phyloP scores from a whole-genome alignment of 2,329 filamentous ascomycete species.

The Exophiala spinifera region DNA sequence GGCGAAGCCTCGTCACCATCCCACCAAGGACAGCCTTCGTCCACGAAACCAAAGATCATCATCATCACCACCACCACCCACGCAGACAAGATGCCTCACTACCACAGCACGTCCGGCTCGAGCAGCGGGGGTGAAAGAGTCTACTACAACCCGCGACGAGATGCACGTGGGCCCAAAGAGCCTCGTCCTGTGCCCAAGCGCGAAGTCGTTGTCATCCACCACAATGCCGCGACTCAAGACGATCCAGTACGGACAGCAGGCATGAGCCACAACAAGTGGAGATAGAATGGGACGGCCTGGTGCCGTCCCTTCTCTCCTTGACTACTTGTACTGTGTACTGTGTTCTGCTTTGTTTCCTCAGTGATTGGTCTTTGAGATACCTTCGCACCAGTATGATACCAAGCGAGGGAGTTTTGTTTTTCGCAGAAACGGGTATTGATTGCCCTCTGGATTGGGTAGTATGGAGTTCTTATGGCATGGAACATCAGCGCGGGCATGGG shows the following conservation, averaged over 20 bases:
- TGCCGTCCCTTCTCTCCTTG: background rate
- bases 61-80: background rate
- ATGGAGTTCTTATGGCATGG: constrained; percentile 3
- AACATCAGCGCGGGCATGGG: background rate
- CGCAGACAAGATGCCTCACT: constrained; percentile 20
- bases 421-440: too few relatives aligned
- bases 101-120: constrained; percentile 23
- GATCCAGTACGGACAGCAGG: constrained; percentile 17
- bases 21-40: background rate
- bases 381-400: constrained; percentile 8
- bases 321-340: constrained; percentile 7
- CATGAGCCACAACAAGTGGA: constrained; percentile 25
- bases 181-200: constrained; percentile 19
- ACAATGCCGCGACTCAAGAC: constrained; percentile 21
- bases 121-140: constrained; percentile 23
- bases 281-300: constrained; percentile 8
- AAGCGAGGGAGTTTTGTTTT: constrained; percentile 19
- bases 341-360: constrained; percentile 6
- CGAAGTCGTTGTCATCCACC: constrained; percentile 22
- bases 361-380: background rate
- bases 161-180: constrained; percentile 21
- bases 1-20: background rate
- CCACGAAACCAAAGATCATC: background rate
- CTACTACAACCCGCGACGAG: constrained; percentile 21
- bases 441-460: background rate